Conservation (phyloP, 2,329 filamentous ascomycete genomes). For the Didymella sp. region DNA sequence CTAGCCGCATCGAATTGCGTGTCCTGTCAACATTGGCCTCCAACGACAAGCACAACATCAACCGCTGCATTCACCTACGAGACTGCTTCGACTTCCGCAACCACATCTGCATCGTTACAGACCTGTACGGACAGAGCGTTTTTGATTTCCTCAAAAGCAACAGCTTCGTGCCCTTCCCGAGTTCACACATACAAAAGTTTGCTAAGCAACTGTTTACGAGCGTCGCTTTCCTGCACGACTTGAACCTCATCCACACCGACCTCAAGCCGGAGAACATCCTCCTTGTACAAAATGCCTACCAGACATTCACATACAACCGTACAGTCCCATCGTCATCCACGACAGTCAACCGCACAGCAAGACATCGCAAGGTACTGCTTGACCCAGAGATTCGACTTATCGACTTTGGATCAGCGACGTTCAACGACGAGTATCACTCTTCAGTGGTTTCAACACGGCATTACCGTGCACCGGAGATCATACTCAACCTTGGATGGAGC, state of each 20-base stretch:
- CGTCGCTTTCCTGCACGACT: slow-evolving; percentile 95
- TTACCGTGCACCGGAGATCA: slow-evolving; percentile 72
- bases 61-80: slow-evolving; percentile 93
- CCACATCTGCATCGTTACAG: slow-evolving; percentile 87
- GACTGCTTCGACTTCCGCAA: slow-evolving; percentile 98
- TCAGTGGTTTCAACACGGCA: slow-evolving; percentile 72
- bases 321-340: slow-evolving; percentile 70
- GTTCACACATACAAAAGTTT: slow-evolving; percentile 97
- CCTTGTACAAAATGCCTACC: slow-evolving; percentile 68
- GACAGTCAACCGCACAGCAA: slow-evolving; percentile 63
- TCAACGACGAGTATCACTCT: slow-evolving; percentile 72
- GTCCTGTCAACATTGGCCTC: slow-evolving; percentile 90
- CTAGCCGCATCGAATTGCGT: slow-evolving; percentile 90
- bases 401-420: slow-evolving; percentile 72
- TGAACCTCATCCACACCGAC: slow-evolving; percentile 94
- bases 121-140: slow-evolving; percentile 87
- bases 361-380: slow-evolving; percentile 68
- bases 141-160: slow-evolving; percentile 98
- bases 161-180: slow-evolving; percentile 93
- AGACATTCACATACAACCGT: slow-evolving; percentile 73
- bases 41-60: slow-evolving; percentile 90
- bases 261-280: slow-evolving; percentile 73
- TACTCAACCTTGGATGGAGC: slow-evolving; percentile 71
- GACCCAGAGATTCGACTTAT: slow-evolving; percentile 72
- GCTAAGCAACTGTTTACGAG: slow-evolving; percentile 96